Base-by-base conservation (phyloP, 768 basidiomycete genomes). In the Rhodosporidiobolus odoratus region DNA sequence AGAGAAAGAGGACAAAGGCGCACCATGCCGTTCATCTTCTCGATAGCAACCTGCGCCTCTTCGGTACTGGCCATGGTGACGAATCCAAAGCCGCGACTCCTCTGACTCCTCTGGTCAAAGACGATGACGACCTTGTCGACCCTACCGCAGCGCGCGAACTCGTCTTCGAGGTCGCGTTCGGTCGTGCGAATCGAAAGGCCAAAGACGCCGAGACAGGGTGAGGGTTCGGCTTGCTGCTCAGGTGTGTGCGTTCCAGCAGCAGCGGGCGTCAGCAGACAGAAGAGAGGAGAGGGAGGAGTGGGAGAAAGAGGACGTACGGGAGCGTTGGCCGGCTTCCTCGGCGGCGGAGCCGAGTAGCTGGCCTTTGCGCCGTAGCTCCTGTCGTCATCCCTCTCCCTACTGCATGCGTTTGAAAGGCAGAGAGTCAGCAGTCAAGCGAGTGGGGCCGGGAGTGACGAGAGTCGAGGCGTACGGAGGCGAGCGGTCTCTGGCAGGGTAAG, bases 181-280 rank as follows among this genome's bases (percentile, higher is more conserved):
- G 88, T 85, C 6, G 95, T 97, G 64, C 94, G 86, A 66, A 99
- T 95, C 76, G 92, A 94, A 50, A 98, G 82, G n/a, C 95, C 95
- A 75, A 98, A 99, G n/a, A 97, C 92, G 67, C 95, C 95, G 71
- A 99, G 84, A 40, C 95, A 92, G 70, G 84, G 88, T 76, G 89
- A 88, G 16, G 73, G 78, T 52, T 74, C 66, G 79, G 85, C 72
- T 84, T 82, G 66, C 79, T 62, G n/a, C n/a, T n/a, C n/a, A n/a
- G n/a, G n/a, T n/a, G n/a, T n/a, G 45, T 40, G 25, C 34, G 43
- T 76, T 15, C 45, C 32, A 50, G 37, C 32, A 25, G 58, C 68
- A 86, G 88, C 71, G 79, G 90, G 88, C 80, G 88, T 83, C 32
- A 88, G 88, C 25, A 43, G 27, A 27, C 16, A 34, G 25, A 1